Base-by-base conservation (phyloP, 2,329 filamentous ascomycete genomes). In the Penicillium sp. region DNA sequence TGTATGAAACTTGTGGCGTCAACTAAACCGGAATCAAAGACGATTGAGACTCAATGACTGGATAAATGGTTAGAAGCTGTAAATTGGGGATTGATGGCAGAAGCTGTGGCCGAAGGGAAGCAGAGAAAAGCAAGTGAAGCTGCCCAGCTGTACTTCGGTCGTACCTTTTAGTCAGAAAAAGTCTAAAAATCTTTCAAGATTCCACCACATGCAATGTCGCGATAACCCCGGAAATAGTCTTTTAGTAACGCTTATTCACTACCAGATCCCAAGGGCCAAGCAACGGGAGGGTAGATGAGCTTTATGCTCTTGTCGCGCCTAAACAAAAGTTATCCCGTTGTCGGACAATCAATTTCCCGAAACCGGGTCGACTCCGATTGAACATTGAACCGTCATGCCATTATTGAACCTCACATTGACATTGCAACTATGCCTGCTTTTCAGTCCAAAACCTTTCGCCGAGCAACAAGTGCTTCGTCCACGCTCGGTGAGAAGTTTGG, bases 401-500 rank as follows among this genome's bases (percentile, higher is more conserved):
- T 42, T 22, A 19, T 4, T n/a, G 39, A 14, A 42, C 11, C 37
- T 42, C 24, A 21, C 22, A n/a, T 44, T 31, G 39, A 29, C 27
- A 44, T 31, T 37, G 11, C 44, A 39, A 67, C 48, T 66, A 87
- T 89, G 87, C 80, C 81, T 31, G 76, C 81, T 49, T 93, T 93
- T 70, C 83, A 81, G 61, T 84, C 79, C 62, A 91, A 90, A 66
- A 88, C 86, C 60, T 96, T 89, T 75, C 87, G 87, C 61, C 78
- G 86, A 42, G 76, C 88, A 24, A 70, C 68, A 13, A 74, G 73
- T 9, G 70, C 69, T 21, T 74, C 75, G 9, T 74, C 74, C 8
- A 82, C 86, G 58, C 84, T 91, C 60, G 78, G 84, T 61, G 87
- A 87, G 75, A 85, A 84, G 11, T 78, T 96, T 65, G 90, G 90